Evolutionary conservation across 495 filamentous ascomycete genomes (phyloP).

Genomic region (Xylaria venustula): DNA sequence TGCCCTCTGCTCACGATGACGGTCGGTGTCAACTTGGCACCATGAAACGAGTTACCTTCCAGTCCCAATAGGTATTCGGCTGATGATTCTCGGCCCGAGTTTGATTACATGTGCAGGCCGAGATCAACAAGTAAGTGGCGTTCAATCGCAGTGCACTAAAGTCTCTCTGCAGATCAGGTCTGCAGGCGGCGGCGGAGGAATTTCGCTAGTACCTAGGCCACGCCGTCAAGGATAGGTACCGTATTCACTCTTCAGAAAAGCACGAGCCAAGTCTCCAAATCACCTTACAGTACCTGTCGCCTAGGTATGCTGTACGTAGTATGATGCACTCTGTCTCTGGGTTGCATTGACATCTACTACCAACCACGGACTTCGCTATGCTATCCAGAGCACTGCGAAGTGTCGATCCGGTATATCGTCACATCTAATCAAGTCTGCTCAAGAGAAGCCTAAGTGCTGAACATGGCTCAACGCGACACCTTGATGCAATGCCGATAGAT

Average conservation of each 20-base stretch:
- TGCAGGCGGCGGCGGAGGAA: conserved; percentile 1
- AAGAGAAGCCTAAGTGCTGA: not conserved
- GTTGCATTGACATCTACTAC: conserved; percentile 1
- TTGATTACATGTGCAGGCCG: not conserved
- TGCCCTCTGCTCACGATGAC: too few relatives aligned
- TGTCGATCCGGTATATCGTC: not conserved
- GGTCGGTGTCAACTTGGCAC: not conserved
- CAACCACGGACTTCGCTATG: too few relatives aligned
- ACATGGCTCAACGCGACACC: not conserved
- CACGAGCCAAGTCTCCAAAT: too few relatives aligned
- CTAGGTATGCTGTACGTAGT: not conserved
- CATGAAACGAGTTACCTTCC: not conserved
- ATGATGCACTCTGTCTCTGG: not conserved
- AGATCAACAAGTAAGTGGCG: not conserved
- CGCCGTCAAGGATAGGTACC: too few relatives aligned
- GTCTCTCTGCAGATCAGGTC: not conserved
- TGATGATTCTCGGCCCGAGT: not conserved
- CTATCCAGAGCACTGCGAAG: not conserved
- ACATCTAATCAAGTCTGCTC: not conserved
- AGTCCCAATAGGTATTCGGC: not conserved
- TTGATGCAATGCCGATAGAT: not conserved
- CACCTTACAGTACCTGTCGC: not conserved
- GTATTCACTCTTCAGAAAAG: too few relatives aligned
- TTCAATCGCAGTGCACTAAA: not conserved
- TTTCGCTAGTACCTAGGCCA: not conserved